Evolutionary conservation across 495 filamentous ascomycete species (phyloP).

Genomic region (Lasiosphaeria hispida): DNA sequence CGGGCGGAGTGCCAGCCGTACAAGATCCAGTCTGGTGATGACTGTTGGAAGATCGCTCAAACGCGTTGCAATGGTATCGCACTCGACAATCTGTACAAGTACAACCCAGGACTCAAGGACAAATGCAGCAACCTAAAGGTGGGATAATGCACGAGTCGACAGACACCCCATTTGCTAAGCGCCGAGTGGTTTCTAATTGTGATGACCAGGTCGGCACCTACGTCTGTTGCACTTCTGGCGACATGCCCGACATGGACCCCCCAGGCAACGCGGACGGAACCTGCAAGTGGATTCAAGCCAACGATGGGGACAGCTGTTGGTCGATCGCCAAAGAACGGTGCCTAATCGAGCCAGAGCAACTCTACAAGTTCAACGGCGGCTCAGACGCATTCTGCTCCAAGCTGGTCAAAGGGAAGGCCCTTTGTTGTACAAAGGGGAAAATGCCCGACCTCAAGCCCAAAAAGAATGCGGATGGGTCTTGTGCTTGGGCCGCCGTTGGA

Average conservation of each 20-base stretch:
- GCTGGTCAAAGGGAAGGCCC: slow-evolving; percentile 15
- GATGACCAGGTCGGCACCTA: neutral
- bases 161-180: neutral
- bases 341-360: slow-evolving; percentile 21
- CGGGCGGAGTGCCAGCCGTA: slow-evolving; percentile 10
- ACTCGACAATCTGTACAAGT: slow-evolving; percentile 8
- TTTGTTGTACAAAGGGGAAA: slow-evolving; percentile 20
- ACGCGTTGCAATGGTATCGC: neutral
- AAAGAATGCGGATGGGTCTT: slow-evolving; percentile 36
- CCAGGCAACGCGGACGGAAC: slow-evolving; percentile 26
- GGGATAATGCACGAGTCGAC: neutral
- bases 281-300: slow-evolving; percentile 22
- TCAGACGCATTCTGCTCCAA: slow-evolving; percentile 29
- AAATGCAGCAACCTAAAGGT: slow-evolving; percentile 12
- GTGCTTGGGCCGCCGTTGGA: slow-evolving; percentile 25
- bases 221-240: slow-evolving; percentile 44
- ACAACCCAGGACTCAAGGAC: slow-evolving; percentile 9
- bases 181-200: no score
- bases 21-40: slow-evolving; percentile 7
- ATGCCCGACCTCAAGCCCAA: slow-evolving; percentile 28
- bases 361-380: slow-evolving; percentile 36
- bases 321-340: slow-evolving; percentile 40
- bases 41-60: neutral
- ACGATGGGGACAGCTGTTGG: slow-evolving; percentile 34
- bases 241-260: slow-evolving; percentile 18